A percentile compares a stretch with the other conserved stretches of the same genome.
Conservation (phyloP, 129 eudicot genomes). For the Flaveria bidentis region DNA sequence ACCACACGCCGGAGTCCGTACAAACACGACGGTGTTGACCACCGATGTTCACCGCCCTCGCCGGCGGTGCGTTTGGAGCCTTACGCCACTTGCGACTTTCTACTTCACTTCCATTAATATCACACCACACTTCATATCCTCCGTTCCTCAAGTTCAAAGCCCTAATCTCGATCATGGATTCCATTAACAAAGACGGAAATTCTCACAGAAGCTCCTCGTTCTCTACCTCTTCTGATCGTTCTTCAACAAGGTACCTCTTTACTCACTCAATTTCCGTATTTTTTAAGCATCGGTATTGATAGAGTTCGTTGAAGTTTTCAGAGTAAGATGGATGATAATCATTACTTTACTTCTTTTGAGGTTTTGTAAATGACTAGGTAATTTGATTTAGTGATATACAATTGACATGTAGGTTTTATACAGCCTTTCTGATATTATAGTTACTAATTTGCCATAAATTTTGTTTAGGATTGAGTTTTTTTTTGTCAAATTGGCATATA, state of each 20-base stretch:
- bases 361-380: too few species aligned
- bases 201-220: slow-evolving; percentile 28
- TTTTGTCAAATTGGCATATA: not conserved
- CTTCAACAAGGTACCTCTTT: slow-evolving; percentile 34
- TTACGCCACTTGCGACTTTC: too few species aligned
- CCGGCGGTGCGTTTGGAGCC: too few species aligned
- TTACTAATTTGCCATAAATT: not conserved
- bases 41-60: too few species aligned
- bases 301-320: not conserved
- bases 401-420: not conserved
- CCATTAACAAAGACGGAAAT: slow-evolving; percentile 7
- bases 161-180: slow-evolving; percentile 20
- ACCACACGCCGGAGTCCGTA: too few species aligned
- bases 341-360: too few species aligned
- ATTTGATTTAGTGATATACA: not conserved
- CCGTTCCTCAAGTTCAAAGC: slow-evolving; percentile 8
- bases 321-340: too few species aligned
- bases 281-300: not conserved
- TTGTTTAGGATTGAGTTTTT: not conserved
- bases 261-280: not conserved
- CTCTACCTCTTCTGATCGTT: slow-evolving; percentile 31
- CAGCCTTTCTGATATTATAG: not conserved
- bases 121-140: not conserved
- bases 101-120: too few species aligned
- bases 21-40: too few species aligned